A percentile compares a stretch with the other conserved stretches of the same genome.
These are phyloP conservation scores for Vitis rotundifolia DNA, from an alignment of 164 flowering plant genomes.

Conservation along the genomic window DNA sequence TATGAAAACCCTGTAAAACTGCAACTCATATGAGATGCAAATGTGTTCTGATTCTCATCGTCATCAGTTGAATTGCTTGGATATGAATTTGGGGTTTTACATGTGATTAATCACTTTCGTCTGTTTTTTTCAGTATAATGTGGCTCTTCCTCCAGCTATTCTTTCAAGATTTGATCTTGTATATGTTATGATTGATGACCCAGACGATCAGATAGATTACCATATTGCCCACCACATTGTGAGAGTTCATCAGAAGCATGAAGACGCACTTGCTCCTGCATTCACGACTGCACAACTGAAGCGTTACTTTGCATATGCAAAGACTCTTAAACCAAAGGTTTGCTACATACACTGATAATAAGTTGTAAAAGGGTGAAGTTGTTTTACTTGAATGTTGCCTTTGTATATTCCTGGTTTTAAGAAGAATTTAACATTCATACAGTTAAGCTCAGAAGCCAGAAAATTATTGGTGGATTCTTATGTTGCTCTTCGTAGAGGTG, in stretches of 20 bases:
- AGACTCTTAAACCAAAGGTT: conserved; percentile 92
- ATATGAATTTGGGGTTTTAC: neutral
- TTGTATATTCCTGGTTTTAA: too few species aligned
- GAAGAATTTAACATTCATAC: conserved; percentile 3
- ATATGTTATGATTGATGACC: conserved; percentile 96
- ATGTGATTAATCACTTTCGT: neutral
- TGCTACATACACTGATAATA: neutral
- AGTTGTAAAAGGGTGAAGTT: too few species aligned
- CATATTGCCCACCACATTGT: conserved; percentile 95
- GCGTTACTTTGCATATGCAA: conserved; percentile 91
- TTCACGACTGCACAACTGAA: conserved; percentile 81
- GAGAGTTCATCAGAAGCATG: conserved; percentile 90
- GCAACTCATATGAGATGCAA: neutral
- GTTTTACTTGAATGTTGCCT: too few species aligned
- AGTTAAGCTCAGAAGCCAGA: conserved; percentile 78
- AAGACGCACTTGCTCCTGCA: conserved; percentile 82
- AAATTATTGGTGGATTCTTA: conserved; percentile 88
- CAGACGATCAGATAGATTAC: conserved; percentile 92
- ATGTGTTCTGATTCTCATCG: neutral
- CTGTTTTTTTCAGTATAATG: conserved; percentile 73
- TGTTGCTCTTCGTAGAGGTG: conserved; percentile 87
- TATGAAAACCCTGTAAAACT: neutral
- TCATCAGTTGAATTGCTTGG: neutral
- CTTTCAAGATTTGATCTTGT: conserved; percentile 98
- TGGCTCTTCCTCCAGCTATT: conserved; percentile 96